Evolutionary conservation across 495 filamentous ascomycete species (phyloP), one percentile per base, ranked within the genome.

Genomic region (Acidomyces sp.): DNA sequence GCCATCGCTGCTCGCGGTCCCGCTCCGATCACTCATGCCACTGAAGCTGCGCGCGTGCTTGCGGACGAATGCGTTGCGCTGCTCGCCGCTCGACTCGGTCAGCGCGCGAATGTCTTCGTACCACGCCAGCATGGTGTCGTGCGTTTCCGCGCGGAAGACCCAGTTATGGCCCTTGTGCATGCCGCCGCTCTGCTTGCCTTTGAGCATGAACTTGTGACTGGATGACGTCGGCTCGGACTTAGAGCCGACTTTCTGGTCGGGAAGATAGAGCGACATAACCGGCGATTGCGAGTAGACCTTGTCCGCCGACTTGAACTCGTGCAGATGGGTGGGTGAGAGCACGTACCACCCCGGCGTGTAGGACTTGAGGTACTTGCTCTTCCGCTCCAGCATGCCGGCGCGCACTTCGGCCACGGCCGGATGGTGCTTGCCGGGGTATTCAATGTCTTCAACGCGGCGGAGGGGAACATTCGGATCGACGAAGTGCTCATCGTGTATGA

Each of bases 261-360:
- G 82, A 3, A 97, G 77, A 57, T 85, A 90, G 27, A 97, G 68
- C 19, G 90, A 95, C 90, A 97, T 95, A 58, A 96, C 74, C 2
- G 90, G 90, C 23, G 74, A 70, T 54, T 80, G 78, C 52, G 70
- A 73, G 45, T 66, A 69, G 33, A 78, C 69, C 19, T 70, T 70
- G 59, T 83, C 80, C 23, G 85, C 82, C 12, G 85, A 92, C 57
- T 92, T 95, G 74, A 95, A 97, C 56, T 97, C 90, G 60, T 97
- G 90, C 1, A 97, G 70, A 58, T 97, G 90, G 25, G 90, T 96
- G 16, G 90, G 83, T 43, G 90, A 93, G 42, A 97, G 63, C 7
- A 96, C 85, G 62, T 95, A 97, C 90, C 90, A 97, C 61, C 90
- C 90, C 18, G 88, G 81, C 2, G 87, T 87, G 59, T 94, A 97